Conservation (phyloP, 2,329 filamentous ascomycete species). For the Aureobasidium sp. region DNA sequence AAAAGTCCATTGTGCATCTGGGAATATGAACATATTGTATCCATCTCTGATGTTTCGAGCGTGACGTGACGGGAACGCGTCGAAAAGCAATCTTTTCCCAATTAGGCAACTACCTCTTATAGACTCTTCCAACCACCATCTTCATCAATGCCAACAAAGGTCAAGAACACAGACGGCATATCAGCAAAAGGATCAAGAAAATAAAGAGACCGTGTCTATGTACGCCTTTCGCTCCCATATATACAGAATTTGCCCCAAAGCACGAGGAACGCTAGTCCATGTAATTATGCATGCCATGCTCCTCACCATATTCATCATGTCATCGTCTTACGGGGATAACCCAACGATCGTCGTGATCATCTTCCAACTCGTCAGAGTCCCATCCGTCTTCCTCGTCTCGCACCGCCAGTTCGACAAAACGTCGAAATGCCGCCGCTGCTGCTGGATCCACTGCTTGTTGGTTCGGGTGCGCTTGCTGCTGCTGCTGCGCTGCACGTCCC, state of each 20-base stretch:
- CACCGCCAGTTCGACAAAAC: slow-evolving; percentile 46
- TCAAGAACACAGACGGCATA: too few species aligned
- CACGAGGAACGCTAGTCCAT: not conserved
- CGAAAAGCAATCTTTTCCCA: not conserved
- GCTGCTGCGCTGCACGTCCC: not conserved
- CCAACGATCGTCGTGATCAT: slow-evolving; percentile 24
- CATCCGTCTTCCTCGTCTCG: slow-evolving; percentile 52
- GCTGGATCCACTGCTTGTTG: slow-evolving; percentile 20
- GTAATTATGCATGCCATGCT: slow-evolving; percentile 13
- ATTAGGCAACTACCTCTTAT: not conserved
- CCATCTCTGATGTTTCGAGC: not conserved
- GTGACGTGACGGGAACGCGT: slow-evolving; percentile 1
- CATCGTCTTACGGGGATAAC: slow-evolving; percentile 2
- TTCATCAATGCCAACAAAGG: not conserved
- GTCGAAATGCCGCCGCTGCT: slow-evolving; percentile 34
- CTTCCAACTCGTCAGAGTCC: slow-evolving; percentile 52
- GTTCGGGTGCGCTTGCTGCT: slow-evolving; percentile 13
- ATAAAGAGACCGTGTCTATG: not conserved
- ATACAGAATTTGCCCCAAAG: not conserved
- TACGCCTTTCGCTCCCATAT: slow-evolving; percentile 3
- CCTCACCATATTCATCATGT: not conserved
- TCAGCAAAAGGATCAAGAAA: not conserved
- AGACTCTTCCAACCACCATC: too few species aligned
- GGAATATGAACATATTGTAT: not conserved
- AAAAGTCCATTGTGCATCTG: not conserved